phyloP scores from a whole-genome alignment of 345 rosid species.

The Lepidium sativum region DNA sequence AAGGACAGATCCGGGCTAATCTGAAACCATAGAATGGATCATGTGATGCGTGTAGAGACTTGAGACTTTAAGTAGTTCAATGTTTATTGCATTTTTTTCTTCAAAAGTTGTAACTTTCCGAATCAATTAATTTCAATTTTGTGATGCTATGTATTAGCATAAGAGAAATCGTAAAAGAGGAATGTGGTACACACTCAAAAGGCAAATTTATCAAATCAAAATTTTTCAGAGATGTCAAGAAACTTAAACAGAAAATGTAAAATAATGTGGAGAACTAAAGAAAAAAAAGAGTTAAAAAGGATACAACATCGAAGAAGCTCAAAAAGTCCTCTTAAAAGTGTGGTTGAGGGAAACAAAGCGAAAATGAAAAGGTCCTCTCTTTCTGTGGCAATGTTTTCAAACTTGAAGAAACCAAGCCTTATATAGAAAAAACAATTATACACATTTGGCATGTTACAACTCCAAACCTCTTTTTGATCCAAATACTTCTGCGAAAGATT shows the following conservation, averaged over 20 bases:
- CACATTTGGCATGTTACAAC: constrained; percentile 31
- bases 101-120: too few species aligned
- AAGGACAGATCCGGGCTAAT: too few species aligned
- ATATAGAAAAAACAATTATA: constrained; percentile 24
- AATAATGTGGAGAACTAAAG: not conserved
- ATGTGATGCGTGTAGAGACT: too few species aligned
- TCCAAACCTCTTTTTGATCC: constrained; percentile 12
- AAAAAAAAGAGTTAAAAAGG: not conserved
- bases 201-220: constrained; percentile 1
- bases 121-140: too few species aligned
- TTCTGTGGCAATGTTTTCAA: constrained; percentile 12
- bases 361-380: not conserved
- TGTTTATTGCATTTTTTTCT: too few species aligned
- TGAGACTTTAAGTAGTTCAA: too few species aligned
- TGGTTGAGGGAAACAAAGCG: not conserved
- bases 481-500: constrained; percentile 6
- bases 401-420: constrained; percentile 26
- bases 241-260: not conserved
- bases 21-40: too few species aligned
- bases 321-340: not conserved
- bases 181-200: not conserved
- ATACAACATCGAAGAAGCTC: constrained; percentile 17
- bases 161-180: not conserved
- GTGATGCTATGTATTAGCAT: not conserved
- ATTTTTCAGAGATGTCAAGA: not conserved